Evolutionary conservation across 441 rosid species (phyloP).

Genomic region (Dalechampia spathulata): DNA sequence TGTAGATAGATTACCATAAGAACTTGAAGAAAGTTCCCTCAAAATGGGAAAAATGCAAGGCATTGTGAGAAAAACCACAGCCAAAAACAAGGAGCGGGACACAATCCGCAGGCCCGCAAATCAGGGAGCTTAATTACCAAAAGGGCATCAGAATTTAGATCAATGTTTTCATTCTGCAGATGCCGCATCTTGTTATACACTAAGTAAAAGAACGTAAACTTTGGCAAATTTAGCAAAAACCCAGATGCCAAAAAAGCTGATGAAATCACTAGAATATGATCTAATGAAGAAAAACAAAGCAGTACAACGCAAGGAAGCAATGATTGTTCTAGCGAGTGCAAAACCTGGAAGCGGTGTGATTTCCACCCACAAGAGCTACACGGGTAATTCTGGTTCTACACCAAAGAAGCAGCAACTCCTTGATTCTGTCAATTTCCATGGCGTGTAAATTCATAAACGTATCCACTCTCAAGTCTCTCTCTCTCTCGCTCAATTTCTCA

Average conservation of each 20-base stretch:
- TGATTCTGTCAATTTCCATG: constrained; percentile 40
- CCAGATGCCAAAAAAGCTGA: constrained; percentile 15
- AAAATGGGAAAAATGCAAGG: constrained; percentile 26
- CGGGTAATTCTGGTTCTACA: constrained; percentile 36
- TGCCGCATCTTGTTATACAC: constrained; percentile 15
- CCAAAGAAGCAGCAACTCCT: constrained; percentile 31
- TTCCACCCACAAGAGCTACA: constrained; percentile 76
- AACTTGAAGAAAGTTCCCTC: constrained; percentile 15
- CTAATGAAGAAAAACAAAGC: constrained; percentile 1
- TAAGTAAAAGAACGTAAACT: constrained; percentile 9
- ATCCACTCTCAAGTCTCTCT: not conserved
- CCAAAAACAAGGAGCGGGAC: constrained; percentile 38
- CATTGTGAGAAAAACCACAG: constrained; percentile 28
- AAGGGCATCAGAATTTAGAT: constrained; percentile 19
- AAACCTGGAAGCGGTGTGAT: constrained; percentile 80
- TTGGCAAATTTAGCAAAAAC: constrained; percentile 9
- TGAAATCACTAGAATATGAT: not conserved
- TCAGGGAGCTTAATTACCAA: constrained; percentile 38
- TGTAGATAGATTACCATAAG: not conserved
- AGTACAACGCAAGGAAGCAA: not conserved
- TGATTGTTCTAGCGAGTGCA: constrained; percentile 56
- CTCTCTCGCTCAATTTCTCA: not conserved
- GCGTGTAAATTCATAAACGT: too few species aligned
- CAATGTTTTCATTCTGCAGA: constrained; percentile 13
- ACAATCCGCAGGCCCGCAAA: constrained; percentile 28